Evolutionary conservation across 257 asterid genomes (phyloP), one percentile per base, ranked within the genome.

Genomic region (Ajuga chamaepitys): DNA sequence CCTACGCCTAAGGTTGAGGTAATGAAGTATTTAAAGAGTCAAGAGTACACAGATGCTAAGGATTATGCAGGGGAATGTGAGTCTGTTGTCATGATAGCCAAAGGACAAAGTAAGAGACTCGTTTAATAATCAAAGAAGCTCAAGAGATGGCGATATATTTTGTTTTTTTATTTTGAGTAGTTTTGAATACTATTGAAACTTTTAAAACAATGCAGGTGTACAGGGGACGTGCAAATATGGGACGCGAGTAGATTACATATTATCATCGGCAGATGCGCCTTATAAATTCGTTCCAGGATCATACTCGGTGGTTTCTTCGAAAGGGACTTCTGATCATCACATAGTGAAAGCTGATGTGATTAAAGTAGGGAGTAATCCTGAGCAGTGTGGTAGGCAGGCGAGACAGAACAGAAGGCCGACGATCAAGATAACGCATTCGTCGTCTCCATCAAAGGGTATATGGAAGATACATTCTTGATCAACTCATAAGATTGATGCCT

Each of bases 161-260:
- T 34, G 0, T 16, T 5, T 20, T 2, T 4, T 44, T n/a, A 8
- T n/a, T 11, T 56, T 18, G 0, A 37, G 37, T 30, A 3, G 34
- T 51, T 62, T 17, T 3, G 13, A 9, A 3, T 21, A 12, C 7
- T 62, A 3, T 62, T 48, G 26, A 24, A 2, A 26, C 14, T 10
- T 32, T 42, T 11, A n/a, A 66, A 40, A 25, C 18, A 21, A 20
- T 48, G 75, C 86, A 92, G 98, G 87, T 25, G 96, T 93, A 59
- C 99, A 93, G 55, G 99, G 99, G 3, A 93, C 99, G 0, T 93
- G 97, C 80, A 93, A 93, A 61, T 93, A 93, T 58, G 98, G 98
- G 70, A 93, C 98, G 8, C 68, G 98, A 5, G 89, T 93, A 3
- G 98, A 89, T 62, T 89, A 93, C 80, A 60, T 93, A 70, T 28